These are phyloP conservation scores for Fusarium hostae DNA, from an alignment of 2,329 filamentous ascomycete species.

Conservation along the genomic window DNA sequence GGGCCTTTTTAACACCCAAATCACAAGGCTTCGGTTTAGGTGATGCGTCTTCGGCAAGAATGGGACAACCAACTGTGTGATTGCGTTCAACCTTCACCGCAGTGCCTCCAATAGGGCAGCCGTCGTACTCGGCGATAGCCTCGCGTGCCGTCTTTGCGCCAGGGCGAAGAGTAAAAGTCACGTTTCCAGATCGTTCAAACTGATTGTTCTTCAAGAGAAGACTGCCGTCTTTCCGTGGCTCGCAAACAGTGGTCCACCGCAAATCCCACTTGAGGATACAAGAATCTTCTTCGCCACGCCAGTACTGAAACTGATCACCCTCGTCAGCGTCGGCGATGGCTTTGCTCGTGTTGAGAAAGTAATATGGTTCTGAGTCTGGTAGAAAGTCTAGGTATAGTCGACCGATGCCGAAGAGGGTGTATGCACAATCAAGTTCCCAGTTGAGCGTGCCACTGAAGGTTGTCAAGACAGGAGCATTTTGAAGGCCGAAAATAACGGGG, in stretches of 20 bases:
- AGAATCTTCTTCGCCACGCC: conserved; percentile 13
- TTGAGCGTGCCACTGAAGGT: conserved; percentile 20
- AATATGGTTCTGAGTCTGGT: conserved; percentile 10
- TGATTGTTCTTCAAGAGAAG: conserved; percentile 22
- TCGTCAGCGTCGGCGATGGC: conserved; percentile 13
- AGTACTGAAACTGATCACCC: conserved; percentile 28
- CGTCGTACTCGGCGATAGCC: conserved; percentile 14
- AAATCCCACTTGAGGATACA: conserved; percentile 24
- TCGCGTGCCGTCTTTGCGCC: conserved; percentile 7
- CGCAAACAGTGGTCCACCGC: conserved; percentile 16
- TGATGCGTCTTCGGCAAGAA: conserved; percentile 9
- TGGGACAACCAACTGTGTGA: conserved; percentile 20
- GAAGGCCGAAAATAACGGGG: conserved; percentile 27
- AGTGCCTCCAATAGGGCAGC: conserved; percentile 14
- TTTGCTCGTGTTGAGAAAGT: conserved; percentile 25
- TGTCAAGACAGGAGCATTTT: conserved; percentile 23
- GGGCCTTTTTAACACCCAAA: conserved; percentile 14
- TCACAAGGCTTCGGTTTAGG: conserved; percentile 23
- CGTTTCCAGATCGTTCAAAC: conserved; percentile 7
- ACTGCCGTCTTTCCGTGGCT: conserved; percentile 9
- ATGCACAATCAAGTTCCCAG: conserved; percentile 18
- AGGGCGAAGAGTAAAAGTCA: conserved; percentile 15
- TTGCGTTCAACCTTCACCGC: conserved; percentile 19
- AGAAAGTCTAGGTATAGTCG: conserved; percentile 14
- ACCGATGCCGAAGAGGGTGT: conserved; percentile 19